These are phyloP conservation scores for Tolypocladium ophioglossoides DNA, from an alignment of 2,329 filamentous ascomycete genomes.

Conservation along the genomic window DNA sequence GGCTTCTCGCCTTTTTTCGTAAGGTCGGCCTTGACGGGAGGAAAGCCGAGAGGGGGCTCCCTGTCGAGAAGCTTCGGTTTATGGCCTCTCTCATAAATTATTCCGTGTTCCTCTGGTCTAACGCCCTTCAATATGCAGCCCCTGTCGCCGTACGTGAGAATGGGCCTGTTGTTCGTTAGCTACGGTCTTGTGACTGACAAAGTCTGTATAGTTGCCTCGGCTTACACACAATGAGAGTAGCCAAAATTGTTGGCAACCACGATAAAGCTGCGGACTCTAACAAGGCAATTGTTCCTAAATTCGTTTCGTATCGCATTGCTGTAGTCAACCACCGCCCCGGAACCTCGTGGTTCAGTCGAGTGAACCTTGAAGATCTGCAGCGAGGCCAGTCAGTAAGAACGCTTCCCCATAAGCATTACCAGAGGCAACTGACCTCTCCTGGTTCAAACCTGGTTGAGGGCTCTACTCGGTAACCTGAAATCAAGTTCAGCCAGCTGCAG, in stretches of 20 bases:
- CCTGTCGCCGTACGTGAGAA: constrained; percentile 42
- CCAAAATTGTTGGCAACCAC: constrained; percentile 40
- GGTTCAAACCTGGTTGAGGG: constrained; percentile 27
- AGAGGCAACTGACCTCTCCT: constrained; percentile 24
- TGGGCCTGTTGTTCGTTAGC: constrained; percentile 29
- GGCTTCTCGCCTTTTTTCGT: constrained; percentile 32
- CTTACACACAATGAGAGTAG: constrained; percentile 45
- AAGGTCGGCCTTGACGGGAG: constrained; percentile 33
- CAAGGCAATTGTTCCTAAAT: constrained; percentile 29
- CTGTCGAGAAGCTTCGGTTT: constrained; percentile 21
- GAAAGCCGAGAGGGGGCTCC: constrained; percentile 39
- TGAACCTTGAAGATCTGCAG: constrained; percentile 42
- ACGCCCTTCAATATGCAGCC: constrained; percentile 43
- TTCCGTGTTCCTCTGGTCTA: constrained; percentile 41
- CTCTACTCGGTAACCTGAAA: constrained; percentile 29
- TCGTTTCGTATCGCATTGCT: constrained; percentile 21
- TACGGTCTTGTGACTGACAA: not conserved
- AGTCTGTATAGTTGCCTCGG: not conserved
- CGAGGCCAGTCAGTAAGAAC: not conserved
- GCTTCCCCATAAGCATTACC: too few species aligned
- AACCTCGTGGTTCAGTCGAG: constrained; percentile 41
- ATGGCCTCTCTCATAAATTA: constrained; percentile 30
- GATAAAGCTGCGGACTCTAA: constrained; percentile 44
- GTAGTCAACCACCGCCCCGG: constrained; percentile 21
- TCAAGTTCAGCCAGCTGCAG: not conserved